These are phyloP conservation scores for Thamnidium elegans DNA, from an alignment of 192 early-diverging fungal species.

Conservation along the genomic window DNA sequence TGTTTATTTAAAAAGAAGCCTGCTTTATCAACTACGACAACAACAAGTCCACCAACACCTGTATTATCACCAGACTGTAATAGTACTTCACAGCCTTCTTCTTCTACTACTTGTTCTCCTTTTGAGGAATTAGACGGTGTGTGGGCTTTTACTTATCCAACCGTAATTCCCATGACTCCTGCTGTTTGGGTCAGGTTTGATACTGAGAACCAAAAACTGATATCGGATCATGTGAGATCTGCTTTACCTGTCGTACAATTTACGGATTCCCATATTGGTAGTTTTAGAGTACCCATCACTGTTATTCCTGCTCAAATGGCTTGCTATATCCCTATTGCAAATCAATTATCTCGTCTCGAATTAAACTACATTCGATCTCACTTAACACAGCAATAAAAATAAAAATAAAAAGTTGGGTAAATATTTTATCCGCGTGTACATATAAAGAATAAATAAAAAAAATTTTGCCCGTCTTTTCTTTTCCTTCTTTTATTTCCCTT, in stretches of 20 bases:
- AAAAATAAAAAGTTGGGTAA: background rate
- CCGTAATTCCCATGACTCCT: background rate
- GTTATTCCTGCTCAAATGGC: background rate
- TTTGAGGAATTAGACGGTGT: background rate
- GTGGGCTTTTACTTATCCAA: slow-evolving; percentile 1
- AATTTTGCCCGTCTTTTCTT: background rate
- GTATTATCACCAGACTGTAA: background rate
- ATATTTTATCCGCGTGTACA: background rate
- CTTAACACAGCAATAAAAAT: too few relatives aligned
- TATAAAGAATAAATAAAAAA: background rate
- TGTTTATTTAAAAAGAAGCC: slow-evolving; percentile 1
- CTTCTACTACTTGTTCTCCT: background rate
- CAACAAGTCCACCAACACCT: background rate
- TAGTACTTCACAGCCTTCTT: too few relatives aligned
- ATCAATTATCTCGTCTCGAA: too few relatives aligned
- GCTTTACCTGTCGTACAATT: background rate
- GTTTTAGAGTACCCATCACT: background rate
- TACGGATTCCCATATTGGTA: slow-evolving; percentile 4
- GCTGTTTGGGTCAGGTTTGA: slow-evolving; percentile 7
- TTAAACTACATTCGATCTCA: background rate
- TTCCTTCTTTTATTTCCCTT: background rate
- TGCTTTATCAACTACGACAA: background rate
- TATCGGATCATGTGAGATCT: slow-evolving; percentile 2
- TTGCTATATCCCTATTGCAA: background rate
- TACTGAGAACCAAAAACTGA: slow-evolving; percentile 1